Base-by-base conservation (phyloP, 805 yeast genomes). In the Candida quercuum region DNA sequence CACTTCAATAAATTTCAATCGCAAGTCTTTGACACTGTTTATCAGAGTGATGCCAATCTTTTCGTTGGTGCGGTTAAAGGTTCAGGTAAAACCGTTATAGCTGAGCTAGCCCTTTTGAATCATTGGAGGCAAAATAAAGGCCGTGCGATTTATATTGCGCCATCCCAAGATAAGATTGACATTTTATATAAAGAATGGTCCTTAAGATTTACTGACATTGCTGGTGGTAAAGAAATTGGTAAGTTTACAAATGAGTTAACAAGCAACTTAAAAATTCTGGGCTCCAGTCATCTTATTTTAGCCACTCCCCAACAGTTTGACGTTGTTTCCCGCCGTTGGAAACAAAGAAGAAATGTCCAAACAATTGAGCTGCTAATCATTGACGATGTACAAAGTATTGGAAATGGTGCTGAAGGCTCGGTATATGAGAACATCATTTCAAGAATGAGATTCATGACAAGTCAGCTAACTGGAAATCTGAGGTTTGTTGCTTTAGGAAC, bases 221-320 rank as follows among this genome's bases (percentile, higher is more conserved):
- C 74, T 3, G 80, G 76, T 6, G 86, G 81, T 2, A 81, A 81
- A 47, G 47, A 42, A 1, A 67, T 89, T 7, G 63, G 60, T 29
- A 76, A 74, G 45, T 60, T 89, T 11, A 72, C 78, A 0, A 49
- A 54, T 32, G 86, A 82, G 26, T 39, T 73, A 3, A 44, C 70
- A 1, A 49, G 59, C 2, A 93, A 88, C 51, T 51, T 81, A 40
- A 64, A 67, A 35, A 47, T 76, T 4, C 49, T 88, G 6, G 77
- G 78, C 1, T 63, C 65, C 22, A 73, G 77, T 39, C 91, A 88
- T 54, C 57, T 91, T 36, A 60, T 86, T 14, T 58, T 91, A 12
- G 76, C 86, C 5, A 87, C 97, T 0, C 95, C 96, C 0, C 67
- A 63, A 17, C 91, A 86, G 44, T 84, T 87, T 66, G 89, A 86